Percentiles rank a stretch among this genome's conserved stretches.
Evolutionary conservation across 331 rosid genomes (phyloP).

Genomic region (Pyrus hybrid): DNA sequence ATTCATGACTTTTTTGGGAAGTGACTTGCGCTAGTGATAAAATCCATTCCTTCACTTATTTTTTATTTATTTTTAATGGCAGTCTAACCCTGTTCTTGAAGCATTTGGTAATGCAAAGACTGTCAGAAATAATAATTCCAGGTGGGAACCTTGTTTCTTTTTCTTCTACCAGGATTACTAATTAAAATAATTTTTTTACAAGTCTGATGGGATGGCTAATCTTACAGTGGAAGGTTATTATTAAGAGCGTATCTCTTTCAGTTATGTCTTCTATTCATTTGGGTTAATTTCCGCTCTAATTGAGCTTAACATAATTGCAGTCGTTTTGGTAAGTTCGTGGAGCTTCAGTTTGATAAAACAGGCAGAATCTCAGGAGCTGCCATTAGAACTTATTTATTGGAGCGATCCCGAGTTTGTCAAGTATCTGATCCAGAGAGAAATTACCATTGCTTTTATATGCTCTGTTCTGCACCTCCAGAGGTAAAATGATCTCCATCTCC

Average conservation of each 20-base stretch:
- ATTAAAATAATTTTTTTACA: background rate
- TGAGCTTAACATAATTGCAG: conserved; percentile 43
- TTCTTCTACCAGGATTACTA: background rate
- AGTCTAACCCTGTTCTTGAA: conserved; percentile 95
- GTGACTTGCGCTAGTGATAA: background rate
- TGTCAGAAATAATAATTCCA: conserved; percentile 82
- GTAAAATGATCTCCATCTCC: conserved; percentile 14
- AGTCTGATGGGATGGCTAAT: background rate
- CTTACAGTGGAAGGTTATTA: background rate
- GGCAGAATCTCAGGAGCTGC: conserved; percentile 98
- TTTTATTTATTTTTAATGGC: conserved; percentile 15
- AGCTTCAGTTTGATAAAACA: conserved; percentile 72
- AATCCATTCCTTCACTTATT: background rate
- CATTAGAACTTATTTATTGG: conserved; percentile 81
- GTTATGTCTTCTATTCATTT: background rate
- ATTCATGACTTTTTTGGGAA: conserved; percentile 2
- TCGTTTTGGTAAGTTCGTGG: conserved; percentile 97
- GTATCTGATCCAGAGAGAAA: conserved; percentile 96
- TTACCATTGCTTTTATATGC: conserved; percentile 96
- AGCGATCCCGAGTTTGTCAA: conserved; percentile 91
- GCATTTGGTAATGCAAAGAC: conserved; percentile 97
- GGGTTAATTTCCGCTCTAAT: conserved; percentile 24
- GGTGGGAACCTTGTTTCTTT: conserved; percentile 34
- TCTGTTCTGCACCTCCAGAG: conserved; percentile 85
- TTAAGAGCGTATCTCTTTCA: background rate